Evolutionary conservation across 208 protist genomes (phyloP).

Genomic region (Spongospora subterranea): DNA sequence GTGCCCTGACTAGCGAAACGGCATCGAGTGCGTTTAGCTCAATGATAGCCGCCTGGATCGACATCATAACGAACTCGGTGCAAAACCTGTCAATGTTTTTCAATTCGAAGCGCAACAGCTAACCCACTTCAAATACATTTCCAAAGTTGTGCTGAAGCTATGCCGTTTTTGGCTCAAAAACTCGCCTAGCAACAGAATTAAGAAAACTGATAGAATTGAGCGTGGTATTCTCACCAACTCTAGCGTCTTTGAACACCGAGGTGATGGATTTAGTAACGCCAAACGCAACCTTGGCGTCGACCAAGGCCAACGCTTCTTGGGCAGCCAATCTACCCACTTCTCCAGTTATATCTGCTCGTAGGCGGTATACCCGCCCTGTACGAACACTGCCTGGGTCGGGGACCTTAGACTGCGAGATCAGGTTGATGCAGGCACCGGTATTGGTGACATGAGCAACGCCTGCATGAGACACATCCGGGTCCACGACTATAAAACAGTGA

Average conservation of each 20-base stretch:
- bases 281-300: slow-evolving; percentile 34
- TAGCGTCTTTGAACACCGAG: slow-evolving; percentile 14
- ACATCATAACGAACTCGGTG: slow-evolving; percentile 50
- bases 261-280: not conserved
- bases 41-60: not conserved
- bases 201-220: not conserved
- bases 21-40: not conserved
- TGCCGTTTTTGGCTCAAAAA: not conserved
- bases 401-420: not conserved
- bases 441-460: slow-evolving; percentile 47
- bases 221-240: not conserved
- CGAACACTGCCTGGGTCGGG: not conserved
- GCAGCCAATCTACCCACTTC: not conserved
- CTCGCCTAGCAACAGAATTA: not conserved
- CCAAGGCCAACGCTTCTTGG: not conserved
- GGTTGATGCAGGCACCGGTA: slow-evolving; percentile 49
- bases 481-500: slow-evolving; percentile 52
- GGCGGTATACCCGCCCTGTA: slow-evolving; percentile 26
- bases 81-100: not conserved
- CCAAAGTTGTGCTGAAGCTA: not conserved
- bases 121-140: not conserved
- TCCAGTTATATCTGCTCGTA: not conserved
- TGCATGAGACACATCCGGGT: not conserved
- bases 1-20: not conserved
- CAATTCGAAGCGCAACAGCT: no score